phyloP scores from a whole-genome alignment of 345 rosid species.

The Fremontodendron californicum region DNA sequence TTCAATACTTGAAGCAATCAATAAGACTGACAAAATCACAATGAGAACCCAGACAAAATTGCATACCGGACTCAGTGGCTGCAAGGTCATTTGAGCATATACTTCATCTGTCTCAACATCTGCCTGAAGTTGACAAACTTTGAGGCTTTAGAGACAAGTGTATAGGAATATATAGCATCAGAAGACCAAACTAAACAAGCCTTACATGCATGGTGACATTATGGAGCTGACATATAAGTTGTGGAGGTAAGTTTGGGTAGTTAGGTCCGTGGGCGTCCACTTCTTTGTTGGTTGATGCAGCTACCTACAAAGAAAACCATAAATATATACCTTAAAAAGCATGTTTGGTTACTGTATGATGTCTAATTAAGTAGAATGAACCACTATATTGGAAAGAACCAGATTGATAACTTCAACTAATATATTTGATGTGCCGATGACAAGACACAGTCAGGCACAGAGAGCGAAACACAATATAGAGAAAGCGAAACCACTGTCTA shows the following conservation, averaged over 20 bases:
- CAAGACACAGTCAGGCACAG: neutral
- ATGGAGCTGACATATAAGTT: slow-evolving; percentile 96
- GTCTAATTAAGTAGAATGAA: neutral
- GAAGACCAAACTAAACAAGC: slow-evolving; percentile 13
- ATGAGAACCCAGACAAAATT: slow-evolving; percentile 6
- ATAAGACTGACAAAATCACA: slow-evolving; percentile 2
- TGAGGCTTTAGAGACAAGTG: slow-evolving; percentile 10
- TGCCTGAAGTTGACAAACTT: slow-evolving; percentile 62
- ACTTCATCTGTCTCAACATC: slow-evolving; percentile 98
- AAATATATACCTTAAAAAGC: neutral
- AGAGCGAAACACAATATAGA: neutral
- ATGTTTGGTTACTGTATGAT: neutral
- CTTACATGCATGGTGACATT: slow-evolving; percentile 99
- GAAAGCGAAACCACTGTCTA: neutral
- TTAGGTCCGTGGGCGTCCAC: slow-evolving; percentile 89
- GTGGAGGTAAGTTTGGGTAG: slow-evolving; percentile 93
- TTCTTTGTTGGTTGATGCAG: slow-evolving; percentile 93
- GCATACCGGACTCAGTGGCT: slow-evolving; percentile 84
- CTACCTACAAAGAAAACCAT: slow-evolving; percentile 46
- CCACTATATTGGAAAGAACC: neutral
- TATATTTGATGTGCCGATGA: neutral
- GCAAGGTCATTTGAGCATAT: slow-evolving; percentile 97
- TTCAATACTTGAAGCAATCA: neutral
- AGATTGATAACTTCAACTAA: neutral
- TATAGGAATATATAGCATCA: neutral